A percentile compares a stretch with the other conserved stretches of the same genome.
phyloP scores from a whole-genome alignment of 371 early-diverging fungal genomes.

The Mortierella sp. region DNA sequence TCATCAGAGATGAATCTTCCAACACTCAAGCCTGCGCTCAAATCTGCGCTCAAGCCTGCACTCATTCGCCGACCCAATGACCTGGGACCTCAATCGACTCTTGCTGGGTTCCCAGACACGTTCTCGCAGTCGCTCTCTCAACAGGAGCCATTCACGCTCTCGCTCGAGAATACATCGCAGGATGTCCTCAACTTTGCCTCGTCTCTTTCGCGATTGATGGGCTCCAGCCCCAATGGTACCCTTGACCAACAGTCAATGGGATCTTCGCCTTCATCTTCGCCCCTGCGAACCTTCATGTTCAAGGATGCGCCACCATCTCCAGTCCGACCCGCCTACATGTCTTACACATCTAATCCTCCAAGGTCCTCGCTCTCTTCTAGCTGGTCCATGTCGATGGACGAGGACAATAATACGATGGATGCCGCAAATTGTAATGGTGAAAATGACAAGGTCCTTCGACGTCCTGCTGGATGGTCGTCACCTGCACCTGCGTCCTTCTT shows the following conservation, averaged over 20 bases:
- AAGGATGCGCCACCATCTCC: conserved; percentile 31
- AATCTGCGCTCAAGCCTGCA: no score
- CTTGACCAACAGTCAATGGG: conserved; percentile 4
- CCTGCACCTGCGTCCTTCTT: no score
- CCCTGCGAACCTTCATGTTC: conserved; percentile 14
- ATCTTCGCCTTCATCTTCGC: conserved; percentile 13
- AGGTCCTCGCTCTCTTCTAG: conserved; percentile 31
- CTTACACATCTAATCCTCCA: conserved; percentile 33
- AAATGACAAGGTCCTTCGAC: no score
- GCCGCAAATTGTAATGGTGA: no score
- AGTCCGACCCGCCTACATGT: conserved; percentile 24
- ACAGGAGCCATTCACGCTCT: conserved; percentile 12
- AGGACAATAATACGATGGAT: conserved; percentile 6
- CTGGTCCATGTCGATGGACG: conserved; percentile 28
- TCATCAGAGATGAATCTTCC: no score
- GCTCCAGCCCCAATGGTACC: conserved; percentile 7
- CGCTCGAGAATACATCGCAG: conserved; percentile 39
- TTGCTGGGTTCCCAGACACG: no score
- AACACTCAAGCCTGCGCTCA: no score
- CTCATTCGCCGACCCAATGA: no score
- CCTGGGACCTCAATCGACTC: no score
- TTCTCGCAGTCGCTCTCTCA: conserved; percentile 1
- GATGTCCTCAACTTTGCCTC: conserved; percentile 37
- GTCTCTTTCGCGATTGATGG: conserved; percentile 29
- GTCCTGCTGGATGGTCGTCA: no score